Conservation (phyloP, 495 filamentous ascomycete species). For the Trichodelitschia bisporula region DNA sequence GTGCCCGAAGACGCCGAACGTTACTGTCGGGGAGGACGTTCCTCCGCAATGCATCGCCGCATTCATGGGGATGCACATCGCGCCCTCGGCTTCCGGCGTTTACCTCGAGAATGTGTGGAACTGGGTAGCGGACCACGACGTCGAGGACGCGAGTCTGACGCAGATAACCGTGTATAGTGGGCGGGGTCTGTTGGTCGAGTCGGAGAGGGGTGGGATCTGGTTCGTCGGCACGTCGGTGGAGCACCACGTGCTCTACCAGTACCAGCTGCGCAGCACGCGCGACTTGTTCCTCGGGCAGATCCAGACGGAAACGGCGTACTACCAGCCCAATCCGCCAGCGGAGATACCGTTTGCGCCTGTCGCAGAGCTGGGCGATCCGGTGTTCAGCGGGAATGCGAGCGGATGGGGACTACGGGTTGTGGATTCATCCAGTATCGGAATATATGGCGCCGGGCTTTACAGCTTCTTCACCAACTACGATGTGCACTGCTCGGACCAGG, state of each 20-base stretch:
- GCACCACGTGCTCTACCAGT: conserved; percentile 15
- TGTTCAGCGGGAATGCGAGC: not conserved
- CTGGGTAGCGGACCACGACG: conserved; percentile 53
- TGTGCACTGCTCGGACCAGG: not conserved
- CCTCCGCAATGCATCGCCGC: conserved; percentile 37
- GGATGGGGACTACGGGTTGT: not conserved
- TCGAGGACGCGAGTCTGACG: conserved; percentile 29
- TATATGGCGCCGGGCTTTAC: conserved; percentile 2
- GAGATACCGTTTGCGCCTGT: not conserved
- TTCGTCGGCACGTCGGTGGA: conserved; percentile 18
- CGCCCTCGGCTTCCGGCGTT: conserved; percentile 19
- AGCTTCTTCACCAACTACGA: conserved; percentile 1
- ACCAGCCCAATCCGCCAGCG: not conserved
- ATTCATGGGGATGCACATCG: conserved; percentile 44
- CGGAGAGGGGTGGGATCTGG: conserved; percentile 26
- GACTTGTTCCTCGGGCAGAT: conserved; percentile 14
- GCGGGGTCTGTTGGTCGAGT: conserved; percentile 39
- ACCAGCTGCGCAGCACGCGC: conserved; percentile 13
- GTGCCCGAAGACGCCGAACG: conserved; percentile 23
- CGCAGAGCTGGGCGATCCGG: not conserved
- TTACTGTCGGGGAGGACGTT: conserved; percentile 19
- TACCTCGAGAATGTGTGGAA: conserved; percentile 48
- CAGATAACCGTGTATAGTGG: conserved; percentile 47
- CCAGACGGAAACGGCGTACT: conserved; percentile 14
- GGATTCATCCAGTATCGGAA: not conserved